phyloP scores from a whole-genome alignment of 1,139 yeast genomes.

The Wickerhamomyces sp. region DNA sequence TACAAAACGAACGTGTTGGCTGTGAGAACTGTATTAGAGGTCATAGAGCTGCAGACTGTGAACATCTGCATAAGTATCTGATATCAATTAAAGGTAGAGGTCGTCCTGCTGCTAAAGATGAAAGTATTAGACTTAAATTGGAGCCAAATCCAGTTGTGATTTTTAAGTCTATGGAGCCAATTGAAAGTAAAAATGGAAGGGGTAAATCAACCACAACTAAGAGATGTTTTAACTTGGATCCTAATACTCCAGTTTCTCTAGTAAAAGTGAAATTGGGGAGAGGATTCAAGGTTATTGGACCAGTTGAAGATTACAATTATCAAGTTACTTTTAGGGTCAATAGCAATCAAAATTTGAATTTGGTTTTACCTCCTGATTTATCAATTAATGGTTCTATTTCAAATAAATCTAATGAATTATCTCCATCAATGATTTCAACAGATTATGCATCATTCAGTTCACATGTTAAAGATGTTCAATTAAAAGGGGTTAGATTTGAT shows the following conservation, averaged over 20 bases:
- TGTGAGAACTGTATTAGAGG: slow-evolving; percentile 90
- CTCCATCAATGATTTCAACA: no score
- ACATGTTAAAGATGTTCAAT: no score
- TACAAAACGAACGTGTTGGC: slow-evolving; percentile 83
- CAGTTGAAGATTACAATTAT: slow-evolving; percentile 2
- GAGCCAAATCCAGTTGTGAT: slow-evolving; percentile 9
- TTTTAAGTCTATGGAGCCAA: slow-evolving; percentile 2
- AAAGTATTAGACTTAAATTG: slow-evolving; percentile 10
- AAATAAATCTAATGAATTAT: no score
- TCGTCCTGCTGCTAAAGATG: slow-evolving; percentile 45
- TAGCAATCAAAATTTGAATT: background rate
- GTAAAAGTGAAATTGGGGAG: slow-evolving; percentile 12
- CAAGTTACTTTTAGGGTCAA: slow-evolving; percentile 1
- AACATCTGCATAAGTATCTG: slow-evolving; percentile 72
- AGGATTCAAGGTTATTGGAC: slow-evolving; percentile 9
- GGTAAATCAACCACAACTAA: slow-evolving; percentile 5
- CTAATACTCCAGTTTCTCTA: slow-evolving; percentile 5
- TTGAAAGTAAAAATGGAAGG: slow-evolving; percentile 12
- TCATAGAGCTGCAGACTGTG: slow-evolving; percentile 84
- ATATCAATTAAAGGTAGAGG: slow-evolving; percentile 88
- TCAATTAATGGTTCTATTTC: no score
- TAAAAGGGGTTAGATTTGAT: no score
- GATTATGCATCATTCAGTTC: no score
- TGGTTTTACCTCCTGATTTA: background rate
- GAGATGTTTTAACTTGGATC: slow-evolving; percentile 14